Percentiles rank a stretch among this genome's conserved stretches.
Evolutionary conservation across 306 rosid species (phyloP).

Genomic region (Echinosophora koreensis): DNA sequence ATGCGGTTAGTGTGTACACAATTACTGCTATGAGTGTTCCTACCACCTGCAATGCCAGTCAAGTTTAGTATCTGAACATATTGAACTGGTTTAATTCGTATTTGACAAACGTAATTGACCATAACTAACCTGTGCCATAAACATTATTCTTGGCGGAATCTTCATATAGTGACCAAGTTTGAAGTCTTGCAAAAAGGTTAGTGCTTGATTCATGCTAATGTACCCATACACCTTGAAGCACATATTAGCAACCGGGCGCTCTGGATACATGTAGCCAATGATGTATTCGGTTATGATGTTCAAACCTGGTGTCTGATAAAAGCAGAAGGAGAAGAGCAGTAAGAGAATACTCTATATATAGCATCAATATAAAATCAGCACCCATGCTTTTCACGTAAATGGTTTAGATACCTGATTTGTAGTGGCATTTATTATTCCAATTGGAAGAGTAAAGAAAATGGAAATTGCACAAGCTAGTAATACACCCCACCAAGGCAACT

Average conservation of each 20-base stretch:
- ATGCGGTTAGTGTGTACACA: slow-evolving; percentile 68
- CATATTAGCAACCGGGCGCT: slow-evolving; percentile 93
- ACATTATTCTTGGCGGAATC: slow-evolving; percentile 94
- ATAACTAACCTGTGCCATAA: slow-evolving; percentile 79
- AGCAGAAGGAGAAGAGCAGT: slow-evolving; percentile 35
- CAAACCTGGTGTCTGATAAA: slow-evolving; percentile 74
- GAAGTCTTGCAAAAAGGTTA: slow-evolving; percentile 71
- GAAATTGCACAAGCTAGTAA: slow-evolving; percentile 77
- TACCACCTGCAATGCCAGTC: slow-evolving; percentile 56
- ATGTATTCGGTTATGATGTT: slow-evolving; percentile 87
- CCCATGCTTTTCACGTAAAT: neutral
- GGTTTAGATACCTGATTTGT: slow-evolving; percentile 74
- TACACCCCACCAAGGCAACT: slow-evolving; percentile 94
- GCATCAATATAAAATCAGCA: slow-evolving; percentile 12
- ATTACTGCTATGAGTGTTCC: slow-evolving; percentile 72
- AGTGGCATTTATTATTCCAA: slow-evolving; percentile 78
- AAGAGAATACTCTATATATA: neutral
- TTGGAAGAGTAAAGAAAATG: slow-evolving; percentile 70
- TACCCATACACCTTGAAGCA: slow-evolving; percentile 96
- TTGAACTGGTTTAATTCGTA: too few relatives aligned
- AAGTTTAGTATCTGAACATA: slow-evolving; percentile 6
- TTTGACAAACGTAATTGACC: too few relatives aligned
- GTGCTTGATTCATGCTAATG: slow-evolving; percentile 87
- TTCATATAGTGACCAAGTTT: slow-evolving; percentile 98
- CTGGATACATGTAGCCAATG: slow-evolving; percentile 89